Evolutionary conservation across 345 rosid genomes (phyloP), one percentile per base, ranked within the genome.

Genomic region (Turritis glabra): DNA sequence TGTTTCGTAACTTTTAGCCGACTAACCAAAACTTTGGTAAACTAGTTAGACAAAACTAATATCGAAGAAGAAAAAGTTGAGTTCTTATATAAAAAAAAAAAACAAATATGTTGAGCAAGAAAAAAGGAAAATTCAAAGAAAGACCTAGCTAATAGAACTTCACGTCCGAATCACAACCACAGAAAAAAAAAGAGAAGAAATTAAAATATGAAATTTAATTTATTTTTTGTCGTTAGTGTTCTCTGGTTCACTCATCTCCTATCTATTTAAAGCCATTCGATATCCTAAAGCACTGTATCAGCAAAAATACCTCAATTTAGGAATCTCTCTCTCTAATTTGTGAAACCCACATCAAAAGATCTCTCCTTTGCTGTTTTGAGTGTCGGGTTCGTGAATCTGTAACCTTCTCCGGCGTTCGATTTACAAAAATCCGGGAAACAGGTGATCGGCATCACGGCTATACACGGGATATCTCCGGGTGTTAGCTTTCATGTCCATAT

Each of bases 381-480:
- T 71, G 71, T 52, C 52, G 64, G 47, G 67, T 64, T 69, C 44
- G 33, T 51, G 5, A 2, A 3, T 19, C 48, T 11, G 67, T 27
- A 1, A 12, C 40, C 33, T 18, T 48, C 46, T 75, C 73, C 64
- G 75, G 75, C 75, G 68, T 37, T 29, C 22, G 62, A 57, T 50
- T n/a, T 1, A 9, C 1, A 69, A 68, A 48, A 70, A 83, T 80
- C 75, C 29, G 88, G 85, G 85, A 57, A 85, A 64, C 75, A 76
- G 72, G 84, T 85, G 85, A 93, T 65, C 81, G 96, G 83, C 89
- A 92, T 89, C 98, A 96, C 99, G 99, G 99, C 99, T 90, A 87
- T 90, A 89, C 86, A 78, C 89, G 79, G 90, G 80, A 82, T 52
- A 80, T 41, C 64, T 50, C 88, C 85, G 83, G 82, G 84, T 59